Evolutionary conservation across 495 filamentous ascomycete species (phyloP).

Genomic region (Aspergillus campestris): DNA sequence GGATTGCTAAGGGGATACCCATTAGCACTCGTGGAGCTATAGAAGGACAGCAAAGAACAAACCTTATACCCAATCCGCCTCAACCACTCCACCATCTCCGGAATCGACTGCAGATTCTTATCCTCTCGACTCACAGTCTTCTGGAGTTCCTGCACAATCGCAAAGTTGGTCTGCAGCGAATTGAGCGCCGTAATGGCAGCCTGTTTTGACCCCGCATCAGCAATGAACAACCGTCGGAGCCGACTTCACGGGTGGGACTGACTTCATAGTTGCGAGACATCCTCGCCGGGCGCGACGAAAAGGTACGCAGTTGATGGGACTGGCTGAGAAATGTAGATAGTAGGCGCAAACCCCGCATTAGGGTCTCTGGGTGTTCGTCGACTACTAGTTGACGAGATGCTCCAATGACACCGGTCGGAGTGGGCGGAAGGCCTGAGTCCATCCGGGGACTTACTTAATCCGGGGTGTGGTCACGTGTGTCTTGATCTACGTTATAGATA

Average conservation of each 20-base stretch:
- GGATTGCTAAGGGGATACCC: conserved; percentile 40
- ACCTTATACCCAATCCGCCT: conserved; percentile 72
- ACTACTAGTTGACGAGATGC: not conserved
- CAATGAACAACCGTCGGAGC: not conserved
- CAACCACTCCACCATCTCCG: conserved; percentile 72
- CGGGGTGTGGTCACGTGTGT: too few species aligned
- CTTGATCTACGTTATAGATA: too few species aligned
- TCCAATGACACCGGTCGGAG: not conserved
- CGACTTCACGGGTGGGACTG: conserved; percentile 7
- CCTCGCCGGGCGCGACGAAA: conserved; percentile 23
- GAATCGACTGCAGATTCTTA: conserved; percentile 59
- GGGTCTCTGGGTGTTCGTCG: conserved; percentile 5
- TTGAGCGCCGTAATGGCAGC: conserved; percentile 85
- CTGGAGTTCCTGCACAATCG: conserved; percentile 63
- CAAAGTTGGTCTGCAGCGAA: conserved; percentile 78
- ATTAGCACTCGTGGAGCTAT: conserved; percentile 9
- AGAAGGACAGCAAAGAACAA: conserved; percentile 11
- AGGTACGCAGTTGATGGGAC: conserved; percentile 16
- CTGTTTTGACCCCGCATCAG: conserved; percentile 13
- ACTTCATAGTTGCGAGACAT: conserved; percentile 41
- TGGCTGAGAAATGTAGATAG: conserved; percentile 4
- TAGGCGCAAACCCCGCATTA: conserved; percentile 15
- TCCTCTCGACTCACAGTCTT: conserved; percentile 51
- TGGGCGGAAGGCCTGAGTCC: too few species aligned
- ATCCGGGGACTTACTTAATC: too few species aligned